Conservation (phyloP, 2,329 filamentous ascomycete species). For the Trichoderma atroviride region DNA sequence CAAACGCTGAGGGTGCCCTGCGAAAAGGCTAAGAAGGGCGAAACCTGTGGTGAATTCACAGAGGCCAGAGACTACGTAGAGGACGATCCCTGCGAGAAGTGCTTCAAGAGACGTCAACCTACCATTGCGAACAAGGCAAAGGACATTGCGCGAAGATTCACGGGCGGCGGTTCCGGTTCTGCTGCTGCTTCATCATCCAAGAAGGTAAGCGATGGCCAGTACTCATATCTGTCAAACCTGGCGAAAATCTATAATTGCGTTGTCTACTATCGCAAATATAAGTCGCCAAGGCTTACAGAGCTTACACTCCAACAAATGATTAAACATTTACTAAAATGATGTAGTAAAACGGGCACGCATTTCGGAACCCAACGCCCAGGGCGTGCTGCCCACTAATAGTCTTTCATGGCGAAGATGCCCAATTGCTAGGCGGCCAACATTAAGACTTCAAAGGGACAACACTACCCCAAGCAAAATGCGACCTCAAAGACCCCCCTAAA, state of each 20-base stretch:
- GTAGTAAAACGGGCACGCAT: neutral
- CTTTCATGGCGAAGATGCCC: neutral
- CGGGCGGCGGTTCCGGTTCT: neutral
- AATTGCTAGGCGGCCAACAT: neutral
- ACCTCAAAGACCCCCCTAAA: neutral
- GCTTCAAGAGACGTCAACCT: neutral
- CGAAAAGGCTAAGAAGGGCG: neutral
- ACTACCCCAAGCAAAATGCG: neutral
- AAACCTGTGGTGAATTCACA: conserved; percentile 11
- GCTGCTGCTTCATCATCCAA: neutral
- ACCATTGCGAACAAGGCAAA: conserved; percentile 18
- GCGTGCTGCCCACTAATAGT: neutral
- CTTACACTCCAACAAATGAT: neutral
- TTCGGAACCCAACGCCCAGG: neutral
- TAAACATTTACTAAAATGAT: neutral
- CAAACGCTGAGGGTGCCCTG: neutral
- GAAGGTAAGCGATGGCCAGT: conserved; percentile 3
- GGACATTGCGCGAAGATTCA: conserved; percentile 9
- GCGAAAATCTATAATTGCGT: neutral
- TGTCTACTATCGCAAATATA: conserved; percentile 3
- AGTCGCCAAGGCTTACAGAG: neutral
- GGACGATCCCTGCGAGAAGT: conserved; percentile 16
- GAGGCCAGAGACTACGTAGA: neutral
- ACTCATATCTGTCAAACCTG: neutral
- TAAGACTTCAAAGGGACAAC: neutral